Evolutionary conservation across 768 basidiomycete genomes (phyloP), one percentile per base, ranked within the genome.

Genomic region (Termitomyces sp.): DNA sequence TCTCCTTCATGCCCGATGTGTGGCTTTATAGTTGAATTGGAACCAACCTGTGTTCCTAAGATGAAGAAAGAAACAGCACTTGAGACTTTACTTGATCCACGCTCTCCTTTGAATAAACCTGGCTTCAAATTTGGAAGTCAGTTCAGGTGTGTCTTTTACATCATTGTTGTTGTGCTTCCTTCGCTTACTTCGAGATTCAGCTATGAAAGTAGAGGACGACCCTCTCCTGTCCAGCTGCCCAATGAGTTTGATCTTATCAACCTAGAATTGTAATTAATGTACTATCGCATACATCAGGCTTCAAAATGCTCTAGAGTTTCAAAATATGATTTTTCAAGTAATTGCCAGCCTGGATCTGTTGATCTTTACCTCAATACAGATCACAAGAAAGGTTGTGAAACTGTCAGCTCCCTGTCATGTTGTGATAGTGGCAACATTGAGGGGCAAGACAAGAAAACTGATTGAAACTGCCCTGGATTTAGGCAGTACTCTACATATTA

Each of bases 71-170:
- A 25, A 48, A 21, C 32, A 19, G 2, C 35, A 32, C 44, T 40
- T 16, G 35, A n/a, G 21, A 17, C 29, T 21, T 23, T 9, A 45
- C 10, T 49, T 45, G 57, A 62, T 50, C 60, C 60, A 10, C 60
- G 60, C 25, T 62, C 60, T 9, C 60, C 60, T 11, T 47, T 58
- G 29, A 38, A 23, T 14, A 21, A 29, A 46, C 21, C 35, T 32
- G 31, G 11, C 6, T 53, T 25, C 11, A 25, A 27, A 31, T 23
- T 29, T 29, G 21, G 31, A 25, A 57, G 34, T 25, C 56, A 44
- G 3, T 16, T 35, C 5, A 32, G 51, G 50, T 53, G 7, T 47
- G 54, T 47, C 10, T 23, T 31, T 53, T 17, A 9, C 17, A 21
- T 31, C 17, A 12, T 34, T 25, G 12, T 38, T 7, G 17, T n/a